A percentile compares a stretch with the other conserved stretches of the same genome.
Conservation (phyloP, 1,284 basidiomycete species). For the Schizophyllum commune region DNA sequence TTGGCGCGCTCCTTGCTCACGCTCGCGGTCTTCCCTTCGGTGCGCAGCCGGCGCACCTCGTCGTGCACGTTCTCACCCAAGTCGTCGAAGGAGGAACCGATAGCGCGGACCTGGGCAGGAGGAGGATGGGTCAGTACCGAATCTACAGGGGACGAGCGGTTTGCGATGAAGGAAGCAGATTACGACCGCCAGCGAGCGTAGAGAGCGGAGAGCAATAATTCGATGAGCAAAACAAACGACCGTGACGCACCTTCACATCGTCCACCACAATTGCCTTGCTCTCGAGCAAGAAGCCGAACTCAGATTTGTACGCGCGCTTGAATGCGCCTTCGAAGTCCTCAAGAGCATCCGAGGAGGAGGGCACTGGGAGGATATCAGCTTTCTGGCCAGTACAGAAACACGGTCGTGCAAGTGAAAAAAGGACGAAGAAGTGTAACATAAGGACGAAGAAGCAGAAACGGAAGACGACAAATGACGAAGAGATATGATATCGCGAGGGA, state of each 20-base stretch:
- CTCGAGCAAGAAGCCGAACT: conserved; percentile 90
- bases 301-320: conserved; percentile 65
- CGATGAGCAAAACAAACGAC: background rate
- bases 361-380: too few relatives aligned
- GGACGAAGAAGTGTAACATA: too few relatives aligned
- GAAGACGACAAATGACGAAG: too few relatives aligned
- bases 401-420: too few relatives aligned
- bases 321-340: conserved; percentile 81
- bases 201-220: background rate
- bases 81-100: conserved; percentile 85
- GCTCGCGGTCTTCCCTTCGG: conserved; percentile 32
- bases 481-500: too few relatives aligned
- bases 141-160: too few relatives aligned
- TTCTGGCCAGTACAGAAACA: too few relatives aligned
- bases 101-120: conserved; percentile 47
- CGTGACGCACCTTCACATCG: conserved; percentile 76
- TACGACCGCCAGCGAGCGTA: conserved; percentile 3
- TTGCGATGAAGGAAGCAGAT: too few relatives aligned
- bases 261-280: conserved; percentile 79
- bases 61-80: conserved; percentile 76
- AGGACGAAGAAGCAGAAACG: too few relatives aligned
- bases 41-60: conserved; percentile 48
- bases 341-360: background rate
- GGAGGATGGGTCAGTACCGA: too few relatives aligned
- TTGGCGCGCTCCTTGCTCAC: conserved; percentile 36